Evolutionary conservation across 176 grass and related monocot species (phyloP).

Genomic region (Tillandsia fasciculata): DNA sequence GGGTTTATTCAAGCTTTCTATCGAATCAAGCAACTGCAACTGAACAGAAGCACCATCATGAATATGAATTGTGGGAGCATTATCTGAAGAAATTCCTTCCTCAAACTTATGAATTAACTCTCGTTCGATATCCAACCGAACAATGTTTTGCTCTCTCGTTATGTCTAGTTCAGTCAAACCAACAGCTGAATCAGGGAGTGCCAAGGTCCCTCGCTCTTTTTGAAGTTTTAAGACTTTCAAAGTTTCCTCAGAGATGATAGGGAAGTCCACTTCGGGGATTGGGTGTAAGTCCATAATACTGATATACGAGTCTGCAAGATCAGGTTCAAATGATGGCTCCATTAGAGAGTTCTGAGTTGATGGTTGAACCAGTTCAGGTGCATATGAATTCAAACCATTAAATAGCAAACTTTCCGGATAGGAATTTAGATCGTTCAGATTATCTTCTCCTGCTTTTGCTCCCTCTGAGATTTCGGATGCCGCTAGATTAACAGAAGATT

Average conservation of each 20-base stretch:
- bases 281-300: slow-evolving; percentile 59
- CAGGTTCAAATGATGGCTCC: slow-evolving; percentile 29
- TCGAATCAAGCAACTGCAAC: slow-evolving; percentile 16
- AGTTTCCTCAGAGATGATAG: slow-evolving; percentile 3
- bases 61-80: slow-evolving; percentile 13
- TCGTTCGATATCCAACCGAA: slow-evolving; percentile 22
- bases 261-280: slow-evolving; percentile 44
- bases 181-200: slow-evolving; percentile 24
- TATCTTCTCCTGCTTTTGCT: slow-evolving; percentile 13
- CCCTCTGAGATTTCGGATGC: background rate
- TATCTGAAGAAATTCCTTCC: slow-evolving; percentile 15
- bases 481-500: background rate
- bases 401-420: slow-evolving; percentile 6
- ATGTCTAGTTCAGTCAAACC: slow-evolving; percentile 33
- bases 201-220: slow-evolving; percentile 23
- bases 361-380: background rate
- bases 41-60: slow-evolving; percentile 21
- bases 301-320: slow-evolving; percentile 12
- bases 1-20: slow-evolving; percentile 26
- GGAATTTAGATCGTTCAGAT: slow-evolving; percentile 21
- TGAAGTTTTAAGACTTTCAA: slow-evolving; percentile 32
- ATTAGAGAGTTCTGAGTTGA: slow-evolving; percentile 16
- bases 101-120: background rate
- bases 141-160: slow-evolving; percentile 35
- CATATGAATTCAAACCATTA: slow-evolving; percentile 18